Base-by-base conservation (phyloP, 352 stramenopile genomes). In the Phytophthora cactorum region DNA sequence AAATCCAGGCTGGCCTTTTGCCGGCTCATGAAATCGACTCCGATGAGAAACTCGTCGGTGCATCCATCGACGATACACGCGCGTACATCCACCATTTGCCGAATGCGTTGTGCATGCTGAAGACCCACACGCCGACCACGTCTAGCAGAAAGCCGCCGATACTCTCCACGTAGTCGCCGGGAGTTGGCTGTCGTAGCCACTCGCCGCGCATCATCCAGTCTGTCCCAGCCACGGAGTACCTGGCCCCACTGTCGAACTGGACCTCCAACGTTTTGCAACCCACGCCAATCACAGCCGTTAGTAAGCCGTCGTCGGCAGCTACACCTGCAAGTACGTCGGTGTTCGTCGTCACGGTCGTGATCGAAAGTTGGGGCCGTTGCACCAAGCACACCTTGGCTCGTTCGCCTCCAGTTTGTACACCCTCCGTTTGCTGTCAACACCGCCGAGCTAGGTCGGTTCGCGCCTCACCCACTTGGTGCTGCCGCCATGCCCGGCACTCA, bases 101-200 rank as follows among this genome's bases (percentile, higher is more conserved):
- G 10, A 52, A 61, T 14, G 28, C 54, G 5, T 31, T 61, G 3
- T 3, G 1, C 27, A 61, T 25, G 27, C 44, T 14, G 36, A 65
- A 65, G 0, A 4, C 14, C 57, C 38, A 58, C 2, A 65, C 57
- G 2, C 46, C 45, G 5, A 65, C 27, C 0, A 58, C 57, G 36
- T 52, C 47, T 2, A 65, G 3, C 58, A 58, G n/a, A 27, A 65
- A 52, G 2, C 36, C 36, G 5, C 58, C 45, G n/a, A 65, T 57
- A 1, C 57, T 46, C 10, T 65, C 46, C 3, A 65, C 57, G 11
- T 43, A 51, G 8, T 52, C 34, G 4, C 57, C 58, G 4, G 47
- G 47, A 8, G 47, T 46, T 12, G 14, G 2, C 9, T 22, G 22
- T 22, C 22, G 22, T 22, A 22, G 3, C 9, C n/a, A 2, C 1